Evolutionary conservation across 2,329 filamentous ascomycete species (phyloP).

Genomic region (Cryphonectria carpinicola): DNA sequence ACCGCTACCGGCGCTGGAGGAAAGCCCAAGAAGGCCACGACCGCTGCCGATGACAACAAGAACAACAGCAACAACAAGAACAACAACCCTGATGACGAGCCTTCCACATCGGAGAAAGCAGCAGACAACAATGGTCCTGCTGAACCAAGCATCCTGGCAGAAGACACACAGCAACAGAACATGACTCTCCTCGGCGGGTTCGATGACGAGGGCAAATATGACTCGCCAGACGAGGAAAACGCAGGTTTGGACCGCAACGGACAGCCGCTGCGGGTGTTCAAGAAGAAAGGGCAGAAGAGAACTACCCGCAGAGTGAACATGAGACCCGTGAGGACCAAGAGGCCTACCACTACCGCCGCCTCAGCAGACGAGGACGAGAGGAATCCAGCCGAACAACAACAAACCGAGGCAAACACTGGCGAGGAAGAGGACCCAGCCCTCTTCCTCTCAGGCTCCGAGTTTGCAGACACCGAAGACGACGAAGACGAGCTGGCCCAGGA

Average conservation of each 20-base stretch:
- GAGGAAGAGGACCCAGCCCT: conserved; percentile 38
- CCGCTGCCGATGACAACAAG: background rate
- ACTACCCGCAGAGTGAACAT: conserved; percentile 73
- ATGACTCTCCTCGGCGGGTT: conserved; percentile 60
- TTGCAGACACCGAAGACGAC: conserved; percentile 42
- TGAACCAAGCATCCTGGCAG: conserved; percentile 44
- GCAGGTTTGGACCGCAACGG: conserved; percentile 56
- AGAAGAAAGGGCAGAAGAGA: conserved; percentile 84
- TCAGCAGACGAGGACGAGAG: conserved; percentile 37
- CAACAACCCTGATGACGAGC: background rate
- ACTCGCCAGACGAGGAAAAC: conserved; percentile 57
- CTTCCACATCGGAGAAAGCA: background rate
- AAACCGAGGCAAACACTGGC: conserved; percentile 33
- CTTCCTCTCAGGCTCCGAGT: conserved; percentile 45
- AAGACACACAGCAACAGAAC: conserved; percentile 48
- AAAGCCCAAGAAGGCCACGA: conserved; percentile 22
- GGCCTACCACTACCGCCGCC: conserved; percentile 44
- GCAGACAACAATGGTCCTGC: conserved; percentile 19
- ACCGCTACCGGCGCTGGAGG: conserved; percentile 30
- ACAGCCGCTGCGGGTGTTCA: conserved; percentile 66
- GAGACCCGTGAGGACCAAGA: conserved; percentile 54
- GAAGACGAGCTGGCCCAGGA: conserved; percentile 44
- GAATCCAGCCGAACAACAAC: conserved; percentile 32
- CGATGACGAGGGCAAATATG: conserved; percentile 64
- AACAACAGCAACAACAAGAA: background rate